Evolutionary conservation across 202 grass and related monocot genomes (phyloP), one percentile per base, ranked within the genome.

Genomic region (Carex arenaria): DNA sequence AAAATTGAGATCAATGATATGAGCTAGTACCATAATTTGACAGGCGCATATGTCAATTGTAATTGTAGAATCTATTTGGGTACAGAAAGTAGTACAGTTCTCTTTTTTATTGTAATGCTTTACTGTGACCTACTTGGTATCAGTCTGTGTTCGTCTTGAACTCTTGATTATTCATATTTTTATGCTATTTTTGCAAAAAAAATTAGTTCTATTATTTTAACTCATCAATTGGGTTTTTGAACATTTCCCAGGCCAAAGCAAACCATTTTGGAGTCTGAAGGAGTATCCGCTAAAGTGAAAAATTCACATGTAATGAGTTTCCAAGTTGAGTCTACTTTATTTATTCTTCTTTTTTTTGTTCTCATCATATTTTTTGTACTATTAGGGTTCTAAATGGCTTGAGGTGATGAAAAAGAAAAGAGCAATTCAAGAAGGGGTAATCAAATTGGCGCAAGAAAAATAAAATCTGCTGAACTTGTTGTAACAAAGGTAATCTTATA

Each of bases 181-280:
- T 53, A 10, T 80, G 17, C 7, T 45, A 72, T 60, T 18, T 70
- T 80, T 51, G 61, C 64, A 40, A 40, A 40, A 40, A 34, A 52
- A 28, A 60, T 65, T 88, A 31, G 43, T 15, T 61, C 7, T 85
- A 30, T 49, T 2, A 5, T 19, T 52, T 52, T 62, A 66, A 61
- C 26, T 79, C 47, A 52, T 68, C 22, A 36, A 32, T 53, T 82
- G 62, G 38, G 17, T 10, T 61, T 34, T 61, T 86, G 32, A 52
- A 81, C 84, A 26, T 18, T 78, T 87, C 15, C 45, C 81, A 98
- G 93, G 79, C 95, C 95, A 40, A 98, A 98, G 64, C 95, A 98
- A 85, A 98, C 91, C 77, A 95, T 98, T 86, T 90, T 98, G 83
- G 95, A 98, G 78, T 90, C 95, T 81, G 95, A 98, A 86, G 95